Evolutionary conservation across 192 early-diverging fungal species (phyloP), one percentile per base, ranked within the genome.

Genomic region (Kappamyces sp.): DNA sequence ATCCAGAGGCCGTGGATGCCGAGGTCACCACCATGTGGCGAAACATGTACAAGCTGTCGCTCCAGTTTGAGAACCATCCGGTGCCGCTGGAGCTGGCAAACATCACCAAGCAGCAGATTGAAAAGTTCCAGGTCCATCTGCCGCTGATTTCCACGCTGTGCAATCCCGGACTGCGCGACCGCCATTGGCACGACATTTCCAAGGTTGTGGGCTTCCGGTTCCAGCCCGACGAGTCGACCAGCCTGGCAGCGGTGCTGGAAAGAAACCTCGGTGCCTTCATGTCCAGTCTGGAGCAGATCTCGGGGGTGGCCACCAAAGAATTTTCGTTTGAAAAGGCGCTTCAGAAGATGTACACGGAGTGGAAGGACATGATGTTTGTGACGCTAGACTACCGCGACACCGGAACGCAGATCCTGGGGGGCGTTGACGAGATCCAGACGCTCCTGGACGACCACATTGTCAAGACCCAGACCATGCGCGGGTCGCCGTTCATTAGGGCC

Each of bases 301-400:
- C 67, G 41, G 66, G 66, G 1, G 71, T 77, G 7, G 80, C 80
- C 29, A 73, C 79, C 9, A 83, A 83, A 51, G 80, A 83, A 59
- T 81, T 71, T 59, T 81, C 80, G 47, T 83, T 83, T 60, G 80
- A 83, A 51, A 83, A 83, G 59, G 80, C 78, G 3, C 61, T 83
- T 11, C 78, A 83, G 45, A 83, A 83, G 54, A 83, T 83, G 80
- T 80, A 80, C 54, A 40, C 59, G 8, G 80, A 83, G 59, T 83
- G 80, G 80, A 69, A 83, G 47, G 69, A 65, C 7, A 66, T 83
- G 11, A 73, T 78, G 62, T 68, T 83, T 34, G 70, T 59, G 29
- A 73, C 76, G 2, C 36, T 83, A 32, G 74, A 78, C 34, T 83
- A 83, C 62, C 54, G 80, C 15, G 80, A 83, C 48, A 81, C 80